Percentiles rank a stretch among this genome's conserved stretches.
These are phyloP conservation scores for Dioscorea alata DNA, from an alignment of 106 monocot genomes.

Conservation along the genomic window DNA sequence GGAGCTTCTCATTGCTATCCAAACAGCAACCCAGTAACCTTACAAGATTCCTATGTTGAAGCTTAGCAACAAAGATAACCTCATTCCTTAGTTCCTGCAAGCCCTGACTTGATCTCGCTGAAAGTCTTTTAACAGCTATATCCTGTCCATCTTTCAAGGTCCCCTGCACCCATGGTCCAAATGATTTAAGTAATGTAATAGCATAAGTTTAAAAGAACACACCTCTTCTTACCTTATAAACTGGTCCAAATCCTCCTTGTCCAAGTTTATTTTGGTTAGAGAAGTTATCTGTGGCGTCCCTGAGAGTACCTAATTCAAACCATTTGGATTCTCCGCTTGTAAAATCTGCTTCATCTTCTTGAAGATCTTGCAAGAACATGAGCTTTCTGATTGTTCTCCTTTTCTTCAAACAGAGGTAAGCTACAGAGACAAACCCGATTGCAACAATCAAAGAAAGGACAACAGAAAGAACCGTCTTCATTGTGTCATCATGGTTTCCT, in stretches of 20 bases:
- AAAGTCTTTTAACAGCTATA: conserved; percentile 9
- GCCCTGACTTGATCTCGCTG: conserved; percentile 4
- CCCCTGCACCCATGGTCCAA: not conserved
- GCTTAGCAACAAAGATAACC: conserved; percentile 5
- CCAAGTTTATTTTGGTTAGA: conserved; percentile 7
- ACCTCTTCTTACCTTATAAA: conserved; percentile 2
- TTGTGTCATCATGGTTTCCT: no score
- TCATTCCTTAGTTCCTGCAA: conserved; percentile 2
- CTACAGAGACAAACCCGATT: no score
- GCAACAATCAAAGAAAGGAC: no score
- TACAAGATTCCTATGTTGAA: conserved; percentile 8
- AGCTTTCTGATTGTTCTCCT: no score
- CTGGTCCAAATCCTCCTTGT: conserved; percentile 1
- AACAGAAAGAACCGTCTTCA: no score
- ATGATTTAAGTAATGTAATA: no score
- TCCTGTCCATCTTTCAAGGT: conserved; percentile 2
- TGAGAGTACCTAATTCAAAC: conserved; percentile 2
- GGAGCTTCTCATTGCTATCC: conserved; percentile 4
- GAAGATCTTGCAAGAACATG: no score
- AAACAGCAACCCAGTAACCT: conserved; percentile 3
- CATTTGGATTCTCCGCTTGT: no score
- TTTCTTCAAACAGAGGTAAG: no score
- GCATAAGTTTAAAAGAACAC: no score
- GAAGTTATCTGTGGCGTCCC: conserved; percentile 5
- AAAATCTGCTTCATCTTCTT: no score